phyloP scores from a whole-genome alignment of 2,329 filamentous ascomycete genomes.

The Exophiala viscosa region DNA sequence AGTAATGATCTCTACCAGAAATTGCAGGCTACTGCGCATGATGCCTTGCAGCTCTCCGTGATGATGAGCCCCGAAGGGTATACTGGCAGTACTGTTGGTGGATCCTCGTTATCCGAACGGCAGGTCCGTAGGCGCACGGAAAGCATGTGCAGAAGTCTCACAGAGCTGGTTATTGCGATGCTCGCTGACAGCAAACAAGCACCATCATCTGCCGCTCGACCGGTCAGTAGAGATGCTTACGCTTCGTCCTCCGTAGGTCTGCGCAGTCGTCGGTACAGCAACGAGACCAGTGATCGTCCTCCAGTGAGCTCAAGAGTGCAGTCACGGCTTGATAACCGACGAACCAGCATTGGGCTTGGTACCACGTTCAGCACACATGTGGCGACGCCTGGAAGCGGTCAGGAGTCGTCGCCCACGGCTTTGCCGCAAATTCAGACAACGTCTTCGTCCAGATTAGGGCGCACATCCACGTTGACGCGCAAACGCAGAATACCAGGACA shows the following conservation, averaged over 20 bases:
- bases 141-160: conserved; percentile 85
- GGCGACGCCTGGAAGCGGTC: conserved; percentile 9
- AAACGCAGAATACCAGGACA: conserved; percentile 34
- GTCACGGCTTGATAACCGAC: conserved; percentile 40
- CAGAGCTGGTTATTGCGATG: conserved; percentile 84
- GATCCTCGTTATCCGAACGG: conserved; percentile 60
- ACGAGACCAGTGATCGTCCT: conserved; percentile 37
- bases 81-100: conserved; percentile 48
- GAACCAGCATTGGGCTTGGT: conserved; percentile 21
- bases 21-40: conserved; percentile 74
- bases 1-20: conserved; percentile 69
- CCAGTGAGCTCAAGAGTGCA: conserved; percentile 31
- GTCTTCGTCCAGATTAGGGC: conserved; percentile 38
- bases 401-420: conserved; percentile 29
- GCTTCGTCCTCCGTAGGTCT: conserved; percentile 32
- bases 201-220: conserved; percentile 22
- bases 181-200: conserved; percentile 52
- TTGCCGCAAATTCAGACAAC: conserved; percentile 30
- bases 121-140: conserved; percentile 87
- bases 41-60: conserved; percentile 73
- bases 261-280: conserved; percentile 36
- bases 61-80: conserved; percentile 54
- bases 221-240: conserved; percentile 32
- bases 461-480: conserved; percentile 39
- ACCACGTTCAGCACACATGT: conserved; percentile 10